Base-by-base conservation (phyloP, 2,329 filamentous ascomycete species). In the Beauveria sp. region DNA sequence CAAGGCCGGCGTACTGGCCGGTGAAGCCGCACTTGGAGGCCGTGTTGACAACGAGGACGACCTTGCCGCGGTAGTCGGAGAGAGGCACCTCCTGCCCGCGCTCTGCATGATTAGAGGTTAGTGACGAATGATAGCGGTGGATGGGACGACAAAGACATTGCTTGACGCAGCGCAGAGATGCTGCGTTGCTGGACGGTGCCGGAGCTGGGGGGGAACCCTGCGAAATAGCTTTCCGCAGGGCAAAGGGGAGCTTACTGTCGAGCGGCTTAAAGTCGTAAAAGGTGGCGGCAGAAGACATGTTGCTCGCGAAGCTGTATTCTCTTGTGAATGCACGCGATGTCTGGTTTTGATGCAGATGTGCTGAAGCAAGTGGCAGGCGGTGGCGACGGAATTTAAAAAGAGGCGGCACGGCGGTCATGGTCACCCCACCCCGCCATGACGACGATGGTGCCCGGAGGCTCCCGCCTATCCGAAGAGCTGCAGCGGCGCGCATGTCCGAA, bases 11-110 rank as follows among this genome's bases (percentile, higher is more conserved):
- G 77, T 94, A 97, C 78, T 99, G 94, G 14, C 92, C 92, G 3
- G 94, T 97, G 85, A 97, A 97, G 75, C 94, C 93, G 81, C 94
- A 99, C 81, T 97, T 97, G 75, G 91, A 96, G 68, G 94, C 94
- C 1, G 93, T 97, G 85, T 99, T 99, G 79, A 99, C 92, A 70
- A 96, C 82, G 63, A 99, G 88, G 69, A 97, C 85, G 67, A 97
- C 93, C 77, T 97, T 97, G 83, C 89, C 90, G 75, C 90, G 86
- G 78, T 91, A 90, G 64, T 87, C 76, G 67, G 79, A 71, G 66
- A 97, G 82, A 63, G 86, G 79, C 72, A 88, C 88, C 67, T 89
- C 83, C 61, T 84, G 72, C 74, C 91, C 92, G 73, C 86, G 66
- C 71, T 76, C 73, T 76, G 58, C 46, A 14, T 12, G 30, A 9